Conservation (phyloP, 2,329 filamentous ascomycete genomes). For the Trichoderma lentiforme region DNA sequence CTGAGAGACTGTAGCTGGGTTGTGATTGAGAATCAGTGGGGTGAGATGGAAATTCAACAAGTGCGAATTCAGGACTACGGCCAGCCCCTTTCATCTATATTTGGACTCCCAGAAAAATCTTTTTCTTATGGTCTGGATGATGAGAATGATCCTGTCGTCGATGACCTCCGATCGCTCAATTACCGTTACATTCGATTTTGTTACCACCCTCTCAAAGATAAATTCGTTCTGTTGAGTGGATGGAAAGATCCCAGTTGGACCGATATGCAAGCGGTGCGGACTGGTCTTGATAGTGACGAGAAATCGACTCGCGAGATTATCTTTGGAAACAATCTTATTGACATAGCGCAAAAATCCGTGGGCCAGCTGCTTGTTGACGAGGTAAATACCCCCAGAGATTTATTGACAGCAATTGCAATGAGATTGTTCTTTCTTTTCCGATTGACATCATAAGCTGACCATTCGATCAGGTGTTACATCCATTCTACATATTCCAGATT, state of each 20-base stretch:
- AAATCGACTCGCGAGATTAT: constrained; percentile 78
- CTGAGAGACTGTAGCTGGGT: constrained; percentile 83
- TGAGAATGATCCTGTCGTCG: constrained; percentile 70
- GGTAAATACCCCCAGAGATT: constrained; percentile 40
- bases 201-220: constrained; percentile 85
- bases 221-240: constrained; percentile 78
- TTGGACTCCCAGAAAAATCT: constrained; percentile 63
- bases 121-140: constrained; percentile 53
- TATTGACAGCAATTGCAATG: not conserved
- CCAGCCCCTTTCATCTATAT: constrained; percentile 58
- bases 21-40: constrained; percentile 97
- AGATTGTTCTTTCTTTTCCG: not conserved
- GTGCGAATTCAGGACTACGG: constrained; percentile 56
- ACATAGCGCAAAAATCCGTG: constrained; percentile 86
- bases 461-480: constrained; percentile 73
- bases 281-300: constrained; percentile 84
- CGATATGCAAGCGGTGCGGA: constrained; percentile 68
- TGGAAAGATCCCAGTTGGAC: constrained; percentile 96
- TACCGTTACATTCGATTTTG: constrained; percentile 94
- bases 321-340: constrained; percentile 86
- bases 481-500: constrained; percentile 97
- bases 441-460: not conserved
- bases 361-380: constrained; percentile 85
- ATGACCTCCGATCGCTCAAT: constrained; percentile 72
- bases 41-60: constrained; percentile 76